Conservation (phyloP, 148 eudicot species). For the Spergularia bocconei region DNA sequence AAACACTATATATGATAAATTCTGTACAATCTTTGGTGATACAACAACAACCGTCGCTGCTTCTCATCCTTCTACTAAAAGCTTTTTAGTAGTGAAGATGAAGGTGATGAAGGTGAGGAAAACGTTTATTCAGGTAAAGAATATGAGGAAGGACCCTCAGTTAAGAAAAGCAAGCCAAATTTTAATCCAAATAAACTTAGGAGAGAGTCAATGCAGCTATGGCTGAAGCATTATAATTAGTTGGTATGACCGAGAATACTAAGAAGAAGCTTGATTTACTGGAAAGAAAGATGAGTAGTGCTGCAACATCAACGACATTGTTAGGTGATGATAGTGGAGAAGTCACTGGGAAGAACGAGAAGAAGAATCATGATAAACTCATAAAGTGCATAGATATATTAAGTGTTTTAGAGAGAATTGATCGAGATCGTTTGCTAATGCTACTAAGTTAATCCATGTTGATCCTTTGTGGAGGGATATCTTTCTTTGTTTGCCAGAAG, state of each 20-base stretch:
- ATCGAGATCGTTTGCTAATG: constrained; percentile 4
- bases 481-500: neutral
- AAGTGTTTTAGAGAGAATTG: neutral
- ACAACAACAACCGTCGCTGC: neutral
- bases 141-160: neutral
- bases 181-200: neutral
- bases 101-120: neutral
- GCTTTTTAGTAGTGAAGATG: constrained; percentile 6
- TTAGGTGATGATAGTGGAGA: too few relatives aligned
- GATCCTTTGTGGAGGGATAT: constrained; percentile 4
- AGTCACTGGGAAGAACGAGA: too few relatives aligned
- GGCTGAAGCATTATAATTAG: constrained; percentile 5
- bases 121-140: neutral
- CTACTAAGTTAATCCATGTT: neutral
- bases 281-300: too few relatives aligned
- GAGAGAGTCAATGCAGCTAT: neutral
- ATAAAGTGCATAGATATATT: neutral
- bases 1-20: neutral
- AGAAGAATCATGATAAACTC: neutral
- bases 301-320: too few relatives aligned
- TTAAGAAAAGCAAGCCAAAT: neutral
- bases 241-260: neutral
- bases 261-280: too few relatives aligned
- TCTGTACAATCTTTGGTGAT: constrained; percentile 7
- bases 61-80: constrained; percentile 18